phyloP scores from a whole-genome alignment of 2,329 filamentous ascomycete species.

The Exophiala viscosa region DNA sequence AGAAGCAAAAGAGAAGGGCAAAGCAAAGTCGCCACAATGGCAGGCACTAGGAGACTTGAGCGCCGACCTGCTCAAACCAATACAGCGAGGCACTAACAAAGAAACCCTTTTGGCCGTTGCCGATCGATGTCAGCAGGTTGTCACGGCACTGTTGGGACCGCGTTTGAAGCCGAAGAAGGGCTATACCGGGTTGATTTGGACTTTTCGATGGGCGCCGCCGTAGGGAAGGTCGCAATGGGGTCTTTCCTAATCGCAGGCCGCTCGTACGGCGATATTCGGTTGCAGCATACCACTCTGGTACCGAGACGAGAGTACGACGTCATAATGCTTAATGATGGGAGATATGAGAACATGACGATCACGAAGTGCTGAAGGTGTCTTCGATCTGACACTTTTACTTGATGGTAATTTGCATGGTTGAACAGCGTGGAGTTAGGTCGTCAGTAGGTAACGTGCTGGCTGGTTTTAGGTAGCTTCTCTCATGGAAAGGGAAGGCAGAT shows the following conservation, averaged over 20 bases:
- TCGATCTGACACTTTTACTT: too few species aligned
- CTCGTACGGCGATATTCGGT: not conserved
- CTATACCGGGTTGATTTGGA: conserved; percentile 23
- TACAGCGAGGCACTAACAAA: not conserved
- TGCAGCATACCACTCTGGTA: too few species aligned
- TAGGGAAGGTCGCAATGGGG: not conserved
- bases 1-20: conserved; percentile 15
- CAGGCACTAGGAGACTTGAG: conserved; percentile 5
- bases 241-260: too few species aligned
- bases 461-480: too few species aligned
- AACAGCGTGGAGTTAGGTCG: too few species aligned
- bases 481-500: too few species aligned
- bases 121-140: conserved; percentile 10
- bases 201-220: conserved; percentile 20
- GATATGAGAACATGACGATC: too few species aligned
- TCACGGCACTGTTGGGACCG: conserved; percentile 16
- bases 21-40: conserved; percentile 4
- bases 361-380: too few species aligned
- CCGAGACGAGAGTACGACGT: too few species aligned
- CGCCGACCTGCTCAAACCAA: conserved; percentile 1
- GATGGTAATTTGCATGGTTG: too few species aligned
- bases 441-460: too few species aligned
- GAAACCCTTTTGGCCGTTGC: conserved; percentile 7
- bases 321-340: too few species aligned
- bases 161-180: conserved; percentile 16